Base-by-base conservation (phyloP, 2,329 filamentous ascomycete genomes). In the Xylaria sp. region DNA sequence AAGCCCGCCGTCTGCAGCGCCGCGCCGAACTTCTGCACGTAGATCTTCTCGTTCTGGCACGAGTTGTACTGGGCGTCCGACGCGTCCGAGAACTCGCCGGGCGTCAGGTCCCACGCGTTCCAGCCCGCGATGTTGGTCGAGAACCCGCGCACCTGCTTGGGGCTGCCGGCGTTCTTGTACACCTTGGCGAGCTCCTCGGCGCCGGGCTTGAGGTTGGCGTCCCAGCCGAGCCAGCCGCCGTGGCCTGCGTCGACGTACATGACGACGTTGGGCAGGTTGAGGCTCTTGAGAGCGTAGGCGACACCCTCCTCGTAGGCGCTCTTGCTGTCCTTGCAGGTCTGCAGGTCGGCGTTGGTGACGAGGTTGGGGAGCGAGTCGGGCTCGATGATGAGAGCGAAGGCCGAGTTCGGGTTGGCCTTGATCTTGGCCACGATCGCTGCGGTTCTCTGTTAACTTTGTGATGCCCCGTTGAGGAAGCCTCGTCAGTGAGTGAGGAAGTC, bases 21-120 rank as follows among this genome's bases (percentile, higher is more conserved):
- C 9, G 87, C 85, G 8, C 90, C 89, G 78, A 97, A 91, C 71
- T 91, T 92, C 62, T 84, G 77, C 32, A 87, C 82, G 81, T 90
- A 94, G 78, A 85, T 86, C 73, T 78, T 84, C 77, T 84, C 83
- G 75, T 89, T 88, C 74, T 86, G 87, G 76, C 84, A 82, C 73
- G 81, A 77, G 81, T 87, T 85, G 77, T 81, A 79, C 82, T 74
- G 76, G 76, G 77, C 77, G 70, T 80, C 87, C 13, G 80, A 72
- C 51, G 73, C 74, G n/a, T 60, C 61, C 20, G 78, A 65, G 73
- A 79, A 79, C 76, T 79, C 78, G 60, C 78, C 77, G 34, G 78
- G 78, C 48, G 63, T 64, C 61, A 75, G 65, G 71, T 79, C 77
- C 76, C 83, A 87, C 51, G 77, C 78, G 78, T 89, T 89, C 82